These are phyloP conservation scores for Colletotrichum higginsianum DNA, from an alignment of 2,329 filamentous ascomycete species.

Conservation along the genomic window DNA sequence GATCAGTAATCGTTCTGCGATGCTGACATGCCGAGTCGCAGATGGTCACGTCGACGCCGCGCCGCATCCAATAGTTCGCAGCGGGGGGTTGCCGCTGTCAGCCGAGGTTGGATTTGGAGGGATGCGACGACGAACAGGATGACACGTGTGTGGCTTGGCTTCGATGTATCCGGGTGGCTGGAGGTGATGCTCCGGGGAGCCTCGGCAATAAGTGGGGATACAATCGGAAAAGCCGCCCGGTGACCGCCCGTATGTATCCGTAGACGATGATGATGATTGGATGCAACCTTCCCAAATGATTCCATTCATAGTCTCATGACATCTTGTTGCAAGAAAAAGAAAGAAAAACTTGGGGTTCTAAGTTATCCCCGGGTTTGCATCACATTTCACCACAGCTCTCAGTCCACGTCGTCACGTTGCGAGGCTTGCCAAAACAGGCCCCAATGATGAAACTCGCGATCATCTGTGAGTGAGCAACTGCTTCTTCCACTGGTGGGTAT, in stretches of 20 bases:
- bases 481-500: slow-evolving; percentile 17
- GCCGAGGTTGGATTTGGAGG: slow-evolving; percentile 29
- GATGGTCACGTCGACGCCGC: background rate
- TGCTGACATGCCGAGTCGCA: background rate
- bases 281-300: too few species aligned
- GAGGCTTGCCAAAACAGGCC: too few species aligned
- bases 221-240: background rate
- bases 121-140: background rate
- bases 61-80: background rate
- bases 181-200: background rate
- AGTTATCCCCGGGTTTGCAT: background rate
- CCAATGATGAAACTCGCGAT: background rate
- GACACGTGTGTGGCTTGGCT: background rate
- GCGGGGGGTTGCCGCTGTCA: background rate
- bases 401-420: too few species aligned
- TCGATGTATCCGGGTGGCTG: background rate
- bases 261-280: too few species aligned
- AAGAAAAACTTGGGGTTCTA: too few species aligned
- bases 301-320: too few species aligned
- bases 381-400: background rate
- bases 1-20: slow-evolving; percentile 20
- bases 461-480: background rate
- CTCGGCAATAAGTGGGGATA: background rate
- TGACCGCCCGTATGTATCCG: too few species aligned
- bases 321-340: too few species aligned